These are phyloP conservation scores for Fusarium sarcochroum DNA, from an alignment of 2,329 filamentous ascomycete genomes.

Conservation along the genomic window DNA sequence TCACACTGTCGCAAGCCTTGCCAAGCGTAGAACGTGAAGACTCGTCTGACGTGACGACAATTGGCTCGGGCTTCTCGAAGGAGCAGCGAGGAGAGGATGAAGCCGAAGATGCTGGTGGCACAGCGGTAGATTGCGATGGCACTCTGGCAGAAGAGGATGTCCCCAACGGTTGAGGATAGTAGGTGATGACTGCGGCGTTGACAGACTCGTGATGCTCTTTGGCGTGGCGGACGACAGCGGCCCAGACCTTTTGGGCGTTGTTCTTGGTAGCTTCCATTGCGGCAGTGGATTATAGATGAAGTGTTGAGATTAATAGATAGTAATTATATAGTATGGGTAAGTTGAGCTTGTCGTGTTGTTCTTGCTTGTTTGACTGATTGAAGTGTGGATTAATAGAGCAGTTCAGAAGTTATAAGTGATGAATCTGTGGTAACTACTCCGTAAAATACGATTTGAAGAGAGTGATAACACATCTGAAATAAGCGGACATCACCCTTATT, in stretches of 20 bases:
- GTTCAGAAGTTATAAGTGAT: too few species aligned
- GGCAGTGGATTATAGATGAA: too few species aligned
- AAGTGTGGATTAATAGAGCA: too few species aligned
- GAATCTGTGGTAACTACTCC: too few species aligned
- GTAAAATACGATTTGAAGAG: too few species aligned
- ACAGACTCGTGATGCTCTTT: slow-evolving; percentile 19
- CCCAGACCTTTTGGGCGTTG: neutral
- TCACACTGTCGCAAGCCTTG: neutral
- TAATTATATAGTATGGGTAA: neutral
- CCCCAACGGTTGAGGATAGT: slow-evolving; percentile 4
- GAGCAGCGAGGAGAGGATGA: neutral
- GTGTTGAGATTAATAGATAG: neutral
- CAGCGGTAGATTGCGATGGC: neutral
- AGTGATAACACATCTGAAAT: too few species aligned
- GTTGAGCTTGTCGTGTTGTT: neutral
- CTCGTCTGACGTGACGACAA: neutral
- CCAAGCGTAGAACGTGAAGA: neutral
- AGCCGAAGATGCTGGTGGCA: neutral
- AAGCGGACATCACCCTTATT: too few species aligned
- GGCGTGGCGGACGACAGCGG: slow-evolving; percentile 9
- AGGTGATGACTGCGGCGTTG: slow-evolving; percentile 7
- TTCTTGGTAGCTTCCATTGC: slow-evolving; percentile 11
- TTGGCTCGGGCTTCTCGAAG: neutral
- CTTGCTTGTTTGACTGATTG: neutral
- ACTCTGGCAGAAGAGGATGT: too few species aligned